Evolutionary conservation across 2,329 filamentous ascomycete genomes (phyloP).

Genomic region (Botrytis deweyae): DNA sequence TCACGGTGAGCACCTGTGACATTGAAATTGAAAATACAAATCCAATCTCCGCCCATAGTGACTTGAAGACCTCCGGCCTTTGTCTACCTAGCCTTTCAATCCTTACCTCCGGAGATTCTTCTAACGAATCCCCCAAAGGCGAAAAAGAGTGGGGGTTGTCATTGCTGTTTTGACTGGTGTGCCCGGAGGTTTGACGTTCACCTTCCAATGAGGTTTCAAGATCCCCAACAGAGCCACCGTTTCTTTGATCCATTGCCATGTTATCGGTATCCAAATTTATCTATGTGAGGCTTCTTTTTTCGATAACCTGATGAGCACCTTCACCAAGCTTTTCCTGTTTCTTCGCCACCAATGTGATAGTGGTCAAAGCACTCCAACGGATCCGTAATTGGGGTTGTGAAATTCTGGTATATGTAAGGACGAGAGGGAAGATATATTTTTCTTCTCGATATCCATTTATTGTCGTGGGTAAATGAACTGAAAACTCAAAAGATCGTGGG

Average conservation of each 20-base stretch:
- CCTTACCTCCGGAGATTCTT: slow-evolving; percentile 38
- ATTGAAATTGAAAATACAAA: slow-evolving; percentile 61
- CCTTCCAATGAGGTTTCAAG: background rate
- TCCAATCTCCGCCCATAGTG: slow-evolving; percentile 53
- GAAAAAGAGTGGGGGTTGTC: background rate
- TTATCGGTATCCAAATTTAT: background rate
- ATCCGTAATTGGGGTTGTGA: background rate
- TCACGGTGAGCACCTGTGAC: slow-evolving; percentile 56
- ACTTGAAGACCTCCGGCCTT: slow-evolving; percentile 53
- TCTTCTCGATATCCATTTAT: slow-evolving; percentile 13
- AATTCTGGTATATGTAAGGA: background rate
- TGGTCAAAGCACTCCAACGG: background rate
- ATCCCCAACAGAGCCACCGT: background rate
- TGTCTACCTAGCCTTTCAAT: slow-evolving; percentile 58
- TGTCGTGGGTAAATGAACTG: background rate
- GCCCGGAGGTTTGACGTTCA: slow-evolving; percentile 5
- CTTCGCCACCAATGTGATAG: background rate
- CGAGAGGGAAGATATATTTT: background rate
- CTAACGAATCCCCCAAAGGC: slow-evolving; percentile 17
- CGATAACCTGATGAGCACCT: background rate
- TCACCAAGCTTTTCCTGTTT: background rate
- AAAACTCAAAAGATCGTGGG: background rate
- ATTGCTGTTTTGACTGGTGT: background rate
- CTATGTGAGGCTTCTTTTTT: background rate
- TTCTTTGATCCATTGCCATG: background rate